phyloP scores from a whole-genome alignment of 495 filamentous ascomycete species.

The Tetracladium marchalianum region DNA sequence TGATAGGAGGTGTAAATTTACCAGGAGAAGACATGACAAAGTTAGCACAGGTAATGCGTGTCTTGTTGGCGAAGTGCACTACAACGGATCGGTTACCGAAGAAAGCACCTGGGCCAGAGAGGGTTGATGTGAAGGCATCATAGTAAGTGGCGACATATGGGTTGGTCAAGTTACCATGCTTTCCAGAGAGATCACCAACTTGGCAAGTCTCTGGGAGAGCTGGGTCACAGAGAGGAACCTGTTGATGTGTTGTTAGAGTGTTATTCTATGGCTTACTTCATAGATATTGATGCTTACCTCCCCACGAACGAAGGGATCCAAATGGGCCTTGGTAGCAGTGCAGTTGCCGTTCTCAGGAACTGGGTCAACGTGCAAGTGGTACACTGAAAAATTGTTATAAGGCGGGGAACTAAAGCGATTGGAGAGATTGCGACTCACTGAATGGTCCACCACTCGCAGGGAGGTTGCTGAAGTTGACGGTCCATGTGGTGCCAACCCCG shows the following conservation, averaged over 20 bases:
- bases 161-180: constrained; percentile 58
- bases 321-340: constrained; percentile 56
- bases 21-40: constrained; percentile 28
- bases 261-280: background rate
- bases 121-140: constrained; percentile 59
- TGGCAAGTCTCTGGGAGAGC: constrained; percentile 59
- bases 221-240: constrained; percentile 54
- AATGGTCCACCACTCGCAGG: constrained; percentile 59
- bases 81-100: constrained; percentile 75
- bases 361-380: constrained; percentile 72
- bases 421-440: constrained; percentile 37
- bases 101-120: constrained; percentile 48
- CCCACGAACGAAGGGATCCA: constrained; percentile 42
- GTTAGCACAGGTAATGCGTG: constrained; percentile 63
- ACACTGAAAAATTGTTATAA: constrained; percentile 39
- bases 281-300: constrained; percentile 11
- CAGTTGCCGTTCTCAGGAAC: constrained; percentile 74
- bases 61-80: constrained; percentile 63
- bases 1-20: background rate
- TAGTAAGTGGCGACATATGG: constrained; percentile 40
- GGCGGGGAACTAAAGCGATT: background rate
- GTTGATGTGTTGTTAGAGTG: constrained; percentile 19
- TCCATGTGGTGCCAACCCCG: constrained; percentile 55
- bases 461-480: constrained; percentile 53
- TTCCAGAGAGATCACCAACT: constrained; percentile 76